Base-by-base conservation (phyloP, 345 rosid genomes). In the Euphorbia pulcherrima region DNA sequence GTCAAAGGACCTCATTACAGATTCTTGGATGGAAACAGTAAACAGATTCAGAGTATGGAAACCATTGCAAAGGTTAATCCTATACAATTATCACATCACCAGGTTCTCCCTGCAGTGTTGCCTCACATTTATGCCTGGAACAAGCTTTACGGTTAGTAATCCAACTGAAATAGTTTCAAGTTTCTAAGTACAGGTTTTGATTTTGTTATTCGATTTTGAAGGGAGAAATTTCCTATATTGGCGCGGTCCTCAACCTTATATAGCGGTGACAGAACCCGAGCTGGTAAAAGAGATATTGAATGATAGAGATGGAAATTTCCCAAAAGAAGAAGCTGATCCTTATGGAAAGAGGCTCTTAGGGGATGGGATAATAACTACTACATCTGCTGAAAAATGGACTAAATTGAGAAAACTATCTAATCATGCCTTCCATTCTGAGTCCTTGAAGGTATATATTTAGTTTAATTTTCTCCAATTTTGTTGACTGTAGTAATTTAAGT, bases 351-450 rank as follows among this genome's bases (percentile, higher is more conserved):
- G 55, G 64, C 55, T 80, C 9, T 14, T 78, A 5, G 86, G 90
- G 0, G 75, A 83, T 20, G 87, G 86, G 16, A 67, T 82, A 1
- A 71, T 68, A 44, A 17, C 76, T 1, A 27, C 80, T 0, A n/a
- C n/a, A n/a, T 37, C 44, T 53, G 83, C 83, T 8, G 76, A 73
- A 14, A 85, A 82, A 77, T 82, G 90, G 84, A 29, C 0, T 3
- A 80, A 46, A 57, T 51, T 40, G 10, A 79, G 84, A 17, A 86
- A 78, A 77, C 57, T 82, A 55, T 80, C 86, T 33, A 82, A 82
- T 62, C 72, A 75, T 47, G 82, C 83, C 26, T 86, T 86, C 68
- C 83, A 80, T 78, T 78, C 77, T 4, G 81, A 83, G 23, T 60
- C 73, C 74, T 72, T 83, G 62, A 82, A 73, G 67, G 86, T 80